A percentile compares a stretch with the other conserved stretches of the same genome.
These are phyloP conservation scores for Schizophyllum amplum DNA, from an alignment of 1,284 basidiomycete genomes.

Conservation along the genomic window DNA sequence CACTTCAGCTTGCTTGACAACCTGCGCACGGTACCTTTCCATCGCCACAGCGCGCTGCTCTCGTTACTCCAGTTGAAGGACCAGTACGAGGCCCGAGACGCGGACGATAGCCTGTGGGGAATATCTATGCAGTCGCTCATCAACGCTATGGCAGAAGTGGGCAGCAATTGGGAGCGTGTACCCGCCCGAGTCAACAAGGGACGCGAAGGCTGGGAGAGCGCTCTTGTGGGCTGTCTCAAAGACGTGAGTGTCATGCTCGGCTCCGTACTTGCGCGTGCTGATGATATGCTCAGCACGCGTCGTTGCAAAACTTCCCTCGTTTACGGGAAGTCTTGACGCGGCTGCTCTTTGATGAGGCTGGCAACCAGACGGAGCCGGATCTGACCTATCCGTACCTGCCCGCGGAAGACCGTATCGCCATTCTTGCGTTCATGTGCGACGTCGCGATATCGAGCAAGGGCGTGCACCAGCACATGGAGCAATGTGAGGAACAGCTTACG, in stretches of 20 bases:
- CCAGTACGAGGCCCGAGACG: conserved; percentile 28
- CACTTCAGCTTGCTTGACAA: conserved; percentile 88
- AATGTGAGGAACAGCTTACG: conserved; percentile 83
- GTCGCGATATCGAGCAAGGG: conserved; percentile 85
- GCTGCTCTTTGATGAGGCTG: conserved; percentile 46
- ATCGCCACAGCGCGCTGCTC: conserved; percentile 60
- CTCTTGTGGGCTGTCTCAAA: conserved; percentile 81
- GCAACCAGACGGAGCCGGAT: conserved; percentile 33
- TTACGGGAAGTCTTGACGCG: conserved; percentile 70
- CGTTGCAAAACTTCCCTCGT: conserved; percentile 62
- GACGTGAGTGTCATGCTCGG: conserved; percentile 49
- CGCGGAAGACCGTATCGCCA: conserved; percentile 74
- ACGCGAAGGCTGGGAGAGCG: conserved; percentile 78
- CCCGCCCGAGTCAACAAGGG: conserved; percentile 59
- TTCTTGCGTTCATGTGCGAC: conserved; percentile 85
- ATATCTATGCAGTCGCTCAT: conserved; percentile 52
- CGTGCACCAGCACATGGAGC: conserved; percentile 85
- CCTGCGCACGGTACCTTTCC: conserved; percentile 70
- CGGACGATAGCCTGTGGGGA: conserved; percentile 35
- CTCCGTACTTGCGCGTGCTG: conserved; percentile 8
- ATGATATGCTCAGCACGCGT: conserved; percentile 59
- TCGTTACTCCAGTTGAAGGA: conserved; percentile 51
- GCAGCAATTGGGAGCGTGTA: conserved; percentile 76
- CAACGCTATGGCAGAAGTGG: conserved; percentile 59
- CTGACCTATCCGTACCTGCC: conserved; percentile 72